phyloP scores from a whole-genome alignment of 129 eudicot species.

The Glebionis coronaria region DNA sequence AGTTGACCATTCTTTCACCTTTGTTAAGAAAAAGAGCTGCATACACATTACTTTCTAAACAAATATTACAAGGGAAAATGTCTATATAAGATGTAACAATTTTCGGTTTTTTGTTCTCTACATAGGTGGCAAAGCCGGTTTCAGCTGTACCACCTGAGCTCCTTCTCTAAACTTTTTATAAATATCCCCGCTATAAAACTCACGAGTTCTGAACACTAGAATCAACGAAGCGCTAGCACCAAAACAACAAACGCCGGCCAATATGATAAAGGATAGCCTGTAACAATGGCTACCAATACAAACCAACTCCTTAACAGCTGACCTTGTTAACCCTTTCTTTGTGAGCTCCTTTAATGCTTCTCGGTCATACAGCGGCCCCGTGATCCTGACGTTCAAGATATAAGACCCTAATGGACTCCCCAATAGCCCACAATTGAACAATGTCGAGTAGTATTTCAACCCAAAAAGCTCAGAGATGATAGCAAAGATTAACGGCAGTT shows the following conservation, averaged over 20 bases:
- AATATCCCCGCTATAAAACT: too few relatives aligned
- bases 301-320: slow-evolving; percentile 36
- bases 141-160: background rate
- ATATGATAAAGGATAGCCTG: slow-evolving; percentile 34
- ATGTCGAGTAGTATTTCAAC: slow-evolving; percentile 51
- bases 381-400: slow-evolving; percentile 42
- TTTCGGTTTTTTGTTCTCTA: too few relatives aligned
- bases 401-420: slow-evolving; percentile 58
- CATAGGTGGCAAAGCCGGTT: background rate
- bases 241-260: slow-evolving; percentile 40
- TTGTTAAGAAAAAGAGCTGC: too few relatives aligned
- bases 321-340: slow-evolving; percentile 28
- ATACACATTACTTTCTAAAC: too few relatives aligned
- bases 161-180: slow-evolving; percentile 42
- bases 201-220: slow-evolving; percentile 46
- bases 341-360: slow-evolving; percentile 50
- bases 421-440: slow-evolving; percentile 51
- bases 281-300: slow-evolving; percentile 54
- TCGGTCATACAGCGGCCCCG: slow-evolving; percentile 45
- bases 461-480: slow-evolving; percentile 55
- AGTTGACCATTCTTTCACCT: too few relatives aligned
- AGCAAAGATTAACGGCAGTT: slow-evolving; percentile 39
- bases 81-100: too few relatives aligned
- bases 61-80: too few relatives aligned
- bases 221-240: slow-evolving; percentile 43